Percentiles rank a stretch among this genome's conserved stretches.
phyloP scores from a whole-genome alignment of 2,329 filamentous ascomycete species.

The Cytospora piceicola region DNA sequence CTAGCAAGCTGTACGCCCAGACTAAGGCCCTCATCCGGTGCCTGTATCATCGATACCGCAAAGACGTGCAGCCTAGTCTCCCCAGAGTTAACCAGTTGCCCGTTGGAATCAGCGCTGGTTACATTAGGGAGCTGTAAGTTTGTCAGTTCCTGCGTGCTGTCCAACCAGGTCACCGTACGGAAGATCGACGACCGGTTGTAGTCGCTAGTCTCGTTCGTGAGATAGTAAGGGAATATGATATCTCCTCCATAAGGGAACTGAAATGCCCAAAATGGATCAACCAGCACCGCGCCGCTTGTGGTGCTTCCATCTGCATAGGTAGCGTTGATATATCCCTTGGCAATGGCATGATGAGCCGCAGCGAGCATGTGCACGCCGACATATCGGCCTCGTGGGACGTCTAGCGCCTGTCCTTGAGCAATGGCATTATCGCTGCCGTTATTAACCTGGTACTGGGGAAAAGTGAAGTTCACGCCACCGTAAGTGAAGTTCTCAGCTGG shows the following conservation, averaged over 20 bases:
- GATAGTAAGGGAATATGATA: slow-evolving; percentile 33
- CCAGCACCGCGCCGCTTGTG: slow-evolving; percentile 25
- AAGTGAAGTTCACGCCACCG: slow-evolving; percentile 31
- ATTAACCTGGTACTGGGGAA: slow-evolving; percentile 27
- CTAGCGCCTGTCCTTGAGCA: slow-evolving; percentile 30
- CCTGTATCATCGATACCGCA: slow-evolving; percentile 21
- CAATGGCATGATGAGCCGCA: slow-evolving; percentile 30
- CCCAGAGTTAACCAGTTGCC: slow-evolving; percentile 16
- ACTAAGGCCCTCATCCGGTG: neutral
- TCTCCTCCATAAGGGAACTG: slow-evolving; percentile 32
- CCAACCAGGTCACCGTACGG: slow-evolving; percentile 30
- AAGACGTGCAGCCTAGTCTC: slow-evolving; percentile 28
- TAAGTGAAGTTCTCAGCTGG: slow-evolving; percentile 30
- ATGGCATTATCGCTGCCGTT: slow-evolving; percentile 32
- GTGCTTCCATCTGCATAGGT: slow-evolving; percentile 29
- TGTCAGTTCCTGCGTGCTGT: slow-evolving; percentile 29
- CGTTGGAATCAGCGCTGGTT: slow-evolving; percentile 13
- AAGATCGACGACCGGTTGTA: slow-evolving; percentile 34
- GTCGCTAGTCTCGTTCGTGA: slow-evolving; percentile 29
- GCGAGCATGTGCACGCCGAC: slow-evolving; percentile 32
- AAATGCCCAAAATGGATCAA: slow-evolving; percentile 32
- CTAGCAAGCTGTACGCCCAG: slow-evolving; percentile 26
- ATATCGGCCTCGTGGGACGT: slow-evolving; percentile 28
- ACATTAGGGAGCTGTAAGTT: slow-evolving; percentile 30
- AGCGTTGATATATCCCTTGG: slow-evolving; percentile 31